phyloP scores from a whole-genome alignment of 2,329 filamentous ascomycete genomes.

The Nemania abortiva region DNA sequence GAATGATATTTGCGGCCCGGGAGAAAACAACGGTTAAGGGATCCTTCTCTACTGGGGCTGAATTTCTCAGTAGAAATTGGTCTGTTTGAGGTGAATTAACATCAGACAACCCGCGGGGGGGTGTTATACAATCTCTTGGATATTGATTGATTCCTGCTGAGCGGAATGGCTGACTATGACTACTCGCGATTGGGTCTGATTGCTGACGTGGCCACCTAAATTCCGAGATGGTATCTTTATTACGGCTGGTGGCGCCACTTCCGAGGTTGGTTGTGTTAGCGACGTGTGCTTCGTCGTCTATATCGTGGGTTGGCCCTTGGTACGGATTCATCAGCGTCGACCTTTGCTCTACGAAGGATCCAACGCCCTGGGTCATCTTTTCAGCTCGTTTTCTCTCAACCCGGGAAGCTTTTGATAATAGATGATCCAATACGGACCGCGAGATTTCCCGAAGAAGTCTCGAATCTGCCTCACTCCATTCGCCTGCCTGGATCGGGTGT shows the following conservation, averaged over 20 bases:
- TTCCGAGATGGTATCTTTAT: not conserved
- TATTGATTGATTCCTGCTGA: not conserved
- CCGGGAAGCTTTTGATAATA: constrained; percentile 26
- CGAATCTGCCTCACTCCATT: constrained; percentile 29
- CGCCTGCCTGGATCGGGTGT: constrained; percentile 20
- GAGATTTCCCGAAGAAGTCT: constrained; percentile 34
- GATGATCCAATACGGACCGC: constrained; percentile 27
- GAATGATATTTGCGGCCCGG: constrained; percentile 58
- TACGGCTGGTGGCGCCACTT: not conserved
- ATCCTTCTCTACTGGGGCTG: constrained; percentile 25
- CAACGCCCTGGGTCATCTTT: constrained; percentile 31
- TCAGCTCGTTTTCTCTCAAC: constrained; percentile 26
- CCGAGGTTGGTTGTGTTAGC: not conserved
- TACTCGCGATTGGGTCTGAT: not conserved
- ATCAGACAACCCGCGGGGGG: not conserved
- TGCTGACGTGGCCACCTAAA: not conserved
- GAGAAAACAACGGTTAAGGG: constrained; percentile 50
- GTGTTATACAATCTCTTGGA: not conserved
- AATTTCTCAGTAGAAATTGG: not conserved
- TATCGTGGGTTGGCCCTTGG: not conserved
- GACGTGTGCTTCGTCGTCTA: constrained; percentile 2
- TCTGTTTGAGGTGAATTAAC: not conserved
- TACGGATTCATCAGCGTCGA: constrained; percentile 6
- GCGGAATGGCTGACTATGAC: not conserved
- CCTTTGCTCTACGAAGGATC: constrained; percentile 31